phyloP scores from a whole-genome alignment of 1,139 yeast species.

The Eremothecium cymbalariae region DNA sequence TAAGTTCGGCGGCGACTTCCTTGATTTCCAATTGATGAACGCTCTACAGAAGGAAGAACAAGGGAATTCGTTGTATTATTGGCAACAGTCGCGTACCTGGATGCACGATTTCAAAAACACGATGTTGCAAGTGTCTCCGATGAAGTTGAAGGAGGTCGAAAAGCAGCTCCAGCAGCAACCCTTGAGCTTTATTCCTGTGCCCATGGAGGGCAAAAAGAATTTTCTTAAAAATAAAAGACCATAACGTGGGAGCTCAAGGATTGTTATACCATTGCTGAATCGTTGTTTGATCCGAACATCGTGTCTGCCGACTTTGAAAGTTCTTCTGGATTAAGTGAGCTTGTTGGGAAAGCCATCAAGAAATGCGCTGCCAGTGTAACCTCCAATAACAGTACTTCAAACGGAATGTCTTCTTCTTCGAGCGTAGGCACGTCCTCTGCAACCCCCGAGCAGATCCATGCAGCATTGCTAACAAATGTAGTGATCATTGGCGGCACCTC shows the following conservation, averaged over 20 bases:
- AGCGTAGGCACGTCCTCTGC: constrained; percentile 6
- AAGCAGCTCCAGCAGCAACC: constrained; percentile 11
- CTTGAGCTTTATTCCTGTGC: constrained; percentile 15
- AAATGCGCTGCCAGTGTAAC: constrained; percentile 28
- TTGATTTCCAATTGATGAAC: constrained; percentile 42
- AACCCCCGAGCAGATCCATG: constrained; percentile 20
- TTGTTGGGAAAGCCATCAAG: constrained; percentile 23
- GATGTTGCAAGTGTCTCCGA: constrained; percentile 27
- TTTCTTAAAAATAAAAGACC: constrained; percentile 20
- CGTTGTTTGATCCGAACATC: constrained; percentile 24
- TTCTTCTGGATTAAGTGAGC: constrained; percentile 25
- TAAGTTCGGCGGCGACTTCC: constrained; percentile 62
- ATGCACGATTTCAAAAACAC: constrained; percentile 26
- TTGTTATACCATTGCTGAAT: constrained; percentile 23
- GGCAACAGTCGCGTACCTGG: constrained; percentile 28
- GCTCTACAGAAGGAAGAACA: constrained; percentile 28
- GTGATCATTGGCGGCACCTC: constrained; percentile 63
- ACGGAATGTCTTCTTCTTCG: constrained; percentile 1
- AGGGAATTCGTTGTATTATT: constrained; percentile 14
- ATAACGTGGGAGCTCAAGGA: constrained; percentile 21
- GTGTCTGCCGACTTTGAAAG: constrained; percentile 16
- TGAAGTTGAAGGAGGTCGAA: constrained; percentile 24
- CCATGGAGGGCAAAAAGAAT: constrained; percentile 20
- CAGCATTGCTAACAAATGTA: constrained; percentile 44
- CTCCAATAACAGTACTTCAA: constrained; percentile 11